Percentiles rank a stretch among this genome's conserved stretches.
These are phyloP conservation scores for Chamaecrista fasciculata DNA, from an alignment of 306 rosid species.

Conservation along the genomic window DNA sequence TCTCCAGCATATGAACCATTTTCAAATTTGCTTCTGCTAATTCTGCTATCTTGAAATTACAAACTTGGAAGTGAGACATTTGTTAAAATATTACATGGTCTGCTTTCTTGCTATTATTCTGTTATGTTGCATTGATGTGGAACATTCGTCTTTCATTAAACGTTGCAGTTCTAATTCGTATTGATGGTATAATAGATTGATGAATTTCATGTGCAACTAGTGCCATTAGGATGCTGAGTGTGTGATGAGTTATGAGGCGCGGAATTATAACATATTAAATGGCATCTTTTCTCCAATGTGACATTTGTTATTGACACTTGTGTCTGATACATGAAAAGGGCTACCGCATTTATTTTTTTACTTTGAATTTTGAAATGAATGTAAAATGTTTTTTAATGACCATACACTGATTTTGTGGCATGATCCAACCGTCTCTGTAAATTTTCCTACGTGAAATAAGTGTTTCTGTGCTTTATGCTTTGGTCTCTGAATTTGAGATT, in stretches of 20 bases:
- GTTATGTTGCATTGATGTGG: not conserved
- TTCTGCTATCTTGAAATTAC: not conserved
- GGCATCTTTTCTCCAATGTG: no score
- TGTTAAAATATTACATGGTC: not conserved
- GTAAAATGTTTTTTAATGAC: no score
- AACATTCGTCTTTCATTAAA: not conserved
- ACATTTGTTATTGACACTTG: no score
- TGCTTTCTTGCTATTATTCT: not conserved
- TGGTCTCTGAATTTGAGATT: no score
- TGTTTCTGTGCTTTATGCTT: no score
- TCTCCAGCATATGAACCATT: not conserved
- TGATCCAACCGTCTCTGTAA: no score
- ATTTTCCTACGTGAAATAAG: no score
- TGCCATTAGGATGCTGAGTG: not conserved
- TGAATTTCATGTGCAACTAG: slow-evolving; percentile 3
- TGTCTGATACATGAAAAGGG: no score
- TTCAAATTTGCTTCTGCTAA: not conserved
- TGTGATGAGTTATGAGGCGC: slow-evolving; percentile 2
- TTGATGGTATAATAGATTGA: not conserved
- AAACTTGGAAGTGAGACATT: not conserved
- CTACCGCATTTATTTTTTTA: no score
- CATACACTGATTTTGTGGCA: no score
- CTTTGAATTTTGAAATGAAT: no score
- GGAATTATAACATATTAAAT: not conserved
- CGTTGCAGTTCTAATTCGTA: slow-evolving; percentile 5